Conservation (phyloP, 2,329 filamentous ascomycete genomes). For the Ophiosphaerella korrae region DNA sequence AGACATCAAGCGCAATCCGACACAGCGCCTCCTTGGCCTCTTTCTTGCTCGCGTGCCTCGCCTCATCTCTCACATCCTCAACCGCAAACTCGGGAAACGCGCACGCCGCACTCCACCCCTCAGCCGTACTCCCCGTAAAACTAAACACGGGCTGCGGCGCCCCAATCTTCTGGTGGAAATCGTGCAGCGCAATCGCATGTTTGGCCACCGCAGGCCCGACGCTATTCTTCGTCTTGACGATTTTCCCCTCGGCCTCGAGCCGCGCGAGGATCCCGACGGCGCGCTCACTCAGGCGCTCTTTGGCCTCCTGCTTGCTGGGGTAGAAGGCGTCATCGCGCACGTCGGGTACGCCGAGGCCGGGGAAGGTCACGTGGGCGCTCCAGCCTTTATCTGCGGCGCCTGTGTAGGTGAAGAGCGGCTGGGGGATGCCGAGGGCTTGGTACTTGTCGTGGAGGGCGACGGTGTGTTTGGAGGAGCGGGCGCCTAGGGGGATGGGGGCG, state of each 20-base stretch:
- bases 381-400: constrained; percentile 21
- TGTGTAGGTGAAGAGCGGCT: constrained; percentile 25
- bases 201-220: constrained; percentile 7
- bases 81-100: constrained; percentile 24
- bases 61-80: constrained; percentile 10
- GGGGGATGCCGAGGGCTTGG: constrained; percentile 30
- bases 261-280: constrained; percentile 34
- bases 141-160: constrained; percentile 28
- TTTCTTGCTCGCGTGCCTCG: constrained; percentile 41
- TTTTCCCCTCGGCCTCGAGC: constrained; percentile 26
- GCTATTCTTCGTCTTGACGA: constrained; percentile 18
- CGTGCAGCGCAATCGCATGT: constrained; percentile 28
- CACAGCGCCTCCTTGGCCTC: constrained; percentile 50
- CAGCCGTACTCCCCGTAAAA: constrained; percentile 12
- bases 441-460: constrained; percentile 31
- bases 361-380: constrained; percentile 29
- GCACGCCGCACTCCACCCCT: constrained; percentile 30
- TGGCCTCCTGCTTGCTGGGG: constrained; percentile 50
- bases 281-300: constrained; percentile 46
- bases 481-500: constrained; percentile 27
- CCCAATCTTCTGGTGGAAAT: constrained; percentile 31
- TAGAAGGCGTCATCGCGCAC: constrained; percentile 8
- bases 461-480: constrained; percentile 24
- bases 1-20: constrained; percentile 33
- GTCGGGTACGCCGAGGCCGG: constrained; percentile 16